phyloP scores from a whole-genome alignment of 345 rosid genomes.

The Brassica juncea region DNA sequence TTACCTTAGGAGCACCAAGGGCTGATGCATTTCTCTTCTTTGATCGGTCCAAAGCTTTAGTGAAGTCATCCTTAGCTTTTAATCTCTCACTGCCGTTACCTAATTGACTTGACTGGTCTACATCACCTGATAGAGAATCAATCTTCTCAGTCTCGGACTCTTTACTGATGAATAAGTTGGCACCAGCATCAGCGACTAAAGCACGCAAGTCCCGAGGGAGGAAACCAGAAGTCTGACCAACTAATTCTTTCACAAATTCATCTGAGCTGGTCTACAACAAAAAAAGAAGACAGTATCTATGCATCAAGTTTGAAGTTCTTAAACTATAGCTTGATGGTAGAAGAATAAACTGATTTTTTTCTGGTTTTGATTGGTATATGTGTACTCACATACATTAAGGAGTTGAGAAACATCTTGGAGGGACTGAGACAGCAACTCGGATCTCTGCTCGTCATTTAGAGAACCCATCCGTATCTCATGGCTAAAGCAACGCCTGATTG shows the following conservation, averaged over 20 bases:
- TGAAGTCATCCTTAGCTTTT: slow-evolving; percentile 54
- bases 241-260: slow-evolving; percentile 67
- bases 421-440: slow-evolving; percentile 66
- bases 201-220: slow-evolving; percentile 86
- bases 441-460: slow-evolving; percentile 80
- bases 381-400: slow-evolving; percentile 59
- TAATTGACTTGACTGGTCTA: slow-evolving; percentile 39
- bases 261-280: slow-evolving; percentile 58
- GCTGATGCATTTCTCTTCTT: slow-evolving; percentile 95
- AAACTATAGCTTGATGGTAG: neutral
- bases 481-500: slow-evolving; percentile 94
- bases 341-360: neutral
- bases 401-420: slow-evolving; percentile 70
- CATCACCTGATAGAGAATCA: slow-evolving; percentile 39
- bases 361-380: neutral
- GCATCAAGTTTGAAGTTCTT: slow-evolving; percentile 27
- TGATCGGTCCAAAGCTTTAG: slow-evolving; percentile 77
- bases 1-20: slow-evolving; percentile 94
- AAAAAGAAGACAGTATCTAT: slow-evolving; percentile 38
- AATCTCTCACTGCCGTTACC: slow-evolving; percentile 35
- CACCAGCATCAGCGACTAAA: slow-evolving; percentile 87
- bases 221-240: slow-evolving; percentile 96
- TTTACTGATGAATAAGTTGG: slow-evolving; percentile 54
- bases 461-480: slow-evolving; percentile 84
- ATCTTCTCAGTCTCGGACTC: slow-evolving; percentile 43